phyloP scores from a whole-genome alignment of 331 rosid genomes.

The Pyracantha coccinea region DNA sequence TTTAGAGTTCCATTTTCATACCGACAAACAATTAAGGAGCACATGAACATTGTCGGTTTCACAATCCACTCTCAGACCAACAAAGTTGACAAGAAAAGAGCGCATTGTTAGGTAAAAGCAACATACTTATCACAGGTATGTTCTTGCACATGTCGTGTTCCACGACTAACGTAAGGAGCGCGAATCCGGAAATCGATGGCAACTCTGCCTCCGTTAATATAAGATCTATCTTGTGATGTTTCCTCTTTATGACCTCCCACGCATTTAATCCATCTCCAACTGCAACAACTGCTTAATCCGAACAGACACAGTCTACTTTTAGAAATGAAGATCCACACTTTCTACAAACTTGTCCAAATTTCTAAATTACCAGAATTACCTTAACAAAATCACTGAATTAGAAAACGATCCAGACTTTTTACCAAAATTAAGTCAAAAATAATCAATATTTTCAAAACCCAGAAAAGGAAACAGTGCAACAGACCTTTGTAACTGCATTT shows the following conservation, averaged over 20 bases:
- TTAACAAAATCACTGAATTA: no score
- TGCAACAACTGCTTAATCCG: constrained; percentile 40
- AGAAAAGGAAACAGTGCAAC: background rate
- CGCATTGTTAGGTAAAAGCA: background rate
- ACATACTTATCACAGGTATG: constrained; percentile 76
- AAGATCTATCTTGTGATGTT: constrained; percentile 47
- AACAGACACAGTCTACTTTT: background rate
- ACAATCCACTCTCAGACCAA: background rate
- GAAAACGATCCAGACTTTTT: background rate
- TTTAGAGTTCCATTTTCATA: background rate
- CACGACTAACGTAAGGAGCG: constrained; percentile 61
- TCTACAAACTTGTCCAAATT: background rate
- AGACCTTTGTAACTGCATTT: constrained; percentile 66
- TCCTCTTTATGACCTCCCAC: constrained; percentile 59
- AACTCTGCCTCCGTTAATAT: constrained; percentile 66
- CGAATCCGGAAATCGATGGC: constrained; percentile 71
- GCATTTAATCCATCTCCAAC: constrained; percentile 68
- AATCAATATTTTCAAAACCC: background rate
- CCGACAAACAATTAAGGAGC: background rate
- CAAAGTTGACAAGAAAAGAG: background rate
- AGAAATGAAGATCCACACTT: background rate
- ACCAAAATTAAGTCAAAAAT: background rate
- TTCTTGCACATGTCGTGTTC: constrained; percentile 62
- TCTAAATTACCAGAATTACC: background rate
- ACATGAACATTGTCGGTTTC: background rate